A percentile compares a stretch with the other conserved stretches of the same genome.
Conservation (phyloP, 2,329 filamentous ascomycete species). For the Botrytis medusae region DNA sequence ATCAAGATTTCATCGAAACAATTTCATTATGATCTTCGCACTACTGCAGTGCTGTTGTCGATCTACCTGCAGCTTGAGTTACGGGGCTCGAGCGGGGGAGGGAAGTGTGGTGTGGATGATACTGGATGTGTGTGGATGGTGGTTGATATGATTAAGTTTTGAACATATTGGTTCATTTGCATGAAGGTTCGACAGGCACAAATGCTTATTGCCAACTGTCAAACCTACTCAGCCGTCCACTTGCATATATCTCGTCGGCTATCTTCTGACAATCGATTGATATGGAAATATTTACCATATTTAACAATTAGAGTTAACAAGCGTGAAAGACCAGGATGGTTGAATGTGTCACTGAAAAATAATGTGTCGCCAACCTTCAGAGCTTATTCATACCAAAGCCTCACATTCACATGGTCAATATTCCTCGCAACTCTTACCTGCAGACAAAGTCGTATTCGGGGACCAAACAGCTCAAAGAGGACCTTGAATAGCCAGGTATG, state of each 20-base stretch:
- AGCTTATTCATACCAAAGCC: background rate
- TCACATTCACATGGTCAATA: background rate
- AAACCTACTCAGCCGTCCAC: constrained; percentile 1
- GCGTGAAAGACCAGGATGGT: background rate
- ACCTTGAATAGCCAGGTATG: background rate
- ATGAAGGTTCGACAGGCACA: background rate
- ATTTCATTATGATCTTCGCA: background rate
- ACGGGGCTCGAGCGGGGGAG: background rate
- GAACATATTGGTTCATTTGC: background rate
- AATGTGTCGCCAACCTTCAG: background rate
- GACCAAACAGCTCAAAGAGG: background rate
- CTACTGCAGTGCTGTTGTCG: constrained; percentile 12
- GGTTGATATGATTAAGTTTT: background rate
- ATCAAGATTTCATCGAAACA: constrained; percentile 4
- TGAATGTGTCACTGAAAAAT: background rate
- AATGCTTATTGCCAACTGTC: constrained; percentile 12
- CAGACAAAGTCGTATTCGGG: background rate
- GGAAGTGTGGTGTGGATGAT: background rate
- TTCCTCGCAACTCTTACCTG: background rate
- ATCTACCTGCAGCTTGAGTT: constrained; percentile 1
- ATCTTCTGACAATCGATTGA: constrained; percentile 8
- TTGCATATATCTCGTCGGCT: constrained; percentile 12
- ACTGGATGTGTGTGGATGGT: background rate
- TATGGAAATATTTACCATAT: constrained; percentile 1
- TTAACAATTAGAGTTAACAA: background rate